Evolutionary conservation across 345 rosid genomes (phyloP).

Genomic region (Salix purpurea): DNA sequence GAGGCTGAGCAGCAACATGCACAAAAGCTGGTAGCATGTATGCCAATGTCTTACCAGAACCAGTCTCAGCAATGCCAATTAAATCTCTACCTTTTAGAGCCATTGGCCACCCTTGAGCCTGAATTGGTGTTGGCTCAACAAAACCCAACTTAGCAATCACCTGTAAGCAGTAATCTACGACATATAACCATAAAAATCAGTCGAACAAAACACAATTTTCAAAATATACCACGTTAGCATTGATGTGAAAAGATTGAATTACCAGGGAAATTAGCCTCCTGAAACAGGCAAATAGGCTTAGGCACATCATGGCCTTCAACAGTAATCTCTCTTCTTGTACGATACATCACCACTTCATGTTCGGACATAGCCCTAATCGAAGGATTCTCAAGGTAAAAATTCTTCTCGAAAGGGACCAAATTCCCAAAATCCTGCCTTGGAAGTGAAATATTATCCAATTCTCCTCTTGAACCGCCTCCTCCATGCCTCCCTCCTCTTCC

Average conservation of each 20-base stretch:
- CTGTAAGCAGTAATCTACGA: slow-evolving; percentile 70
- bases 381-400: slow-evolving; percentile 68
- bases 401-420: slow-evolving; percentile 82
- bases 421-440: slow-evolving; percentile 71
- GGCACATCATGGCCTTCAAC: slow-evolving; percentile 87
- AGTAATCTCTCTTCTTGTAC: slow-evolving; percentile 58
- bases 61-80: slow-evolving; percentile 95
- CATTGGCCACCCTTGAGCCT: slow-evolving; percentile 98
- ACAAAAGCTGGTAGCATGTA: slow-evolving; percentile 90
- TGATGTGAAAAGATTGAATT: neutral
- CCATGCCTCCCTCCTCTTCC: slow-evolving; percentile 52
- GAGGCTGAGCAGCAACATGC: slow-evolving; percentile 89
- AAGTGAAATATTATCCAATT: slow-evolving; percentile 58
- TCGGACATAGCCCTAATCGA: slow-evolving; percentile 64
- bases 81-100: slow-evolving; percentile 92
- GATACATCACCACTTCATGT: slow-evolving; percentile 54
- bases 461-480: slow-evolving; percentile 49
- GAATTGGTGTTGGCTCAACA: slow-evolving; percentile 91
- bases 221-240: neutral
- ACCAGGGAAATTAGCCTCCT: slow-evolving; percentile 92
- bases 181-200: slow-evolving; percentile 2
- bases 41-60: slow-evolving; percentile 96
- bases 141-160: slow-evolving; percentile 81
- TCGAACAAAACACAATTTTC: neutral
- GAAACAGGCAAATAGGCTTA: slow-evolving; percentile 63